Evolutionary conservation across 768 basidiomycete species (phyloP).

Genomic region (Leccinellum luteum): DNA sequence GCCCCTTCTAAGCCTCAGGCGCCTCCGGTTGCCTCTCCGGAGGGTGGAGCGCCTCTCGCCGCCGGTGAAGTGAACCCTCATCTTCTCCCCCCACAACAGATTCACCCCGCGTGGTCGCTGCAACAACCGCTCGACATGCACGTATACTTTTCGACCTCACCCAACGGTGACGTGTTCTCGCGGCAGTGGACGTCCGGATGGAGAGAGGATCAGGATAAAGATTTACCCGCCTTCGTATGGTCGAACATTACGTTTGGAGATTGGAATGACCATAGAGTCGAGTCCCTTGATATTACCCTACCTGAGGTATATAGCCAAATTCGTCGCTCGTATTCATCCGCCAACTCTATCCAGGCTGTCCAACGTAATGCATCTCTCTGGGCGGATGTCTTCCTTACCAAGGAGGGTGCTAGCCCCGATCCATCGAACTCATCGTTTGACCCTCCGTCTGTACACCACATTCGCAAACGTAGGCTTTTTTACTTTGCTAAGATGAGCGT

Average conservation of each 20-base stretch:
- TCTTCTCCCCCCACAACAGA: slow-evolving; percentile 53
- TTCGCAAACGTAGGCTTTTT: slow-evolving; percentile 62
- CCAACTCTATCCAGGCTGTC: slow-evolving; percentile 51
- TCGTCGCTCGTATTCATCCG: background rate
- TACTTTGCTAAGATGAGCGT: background rate
- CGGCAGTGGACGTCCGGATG: slow-evolving; percentile 50
- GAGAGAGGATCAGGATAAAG: slow-evolving; percentile 45
- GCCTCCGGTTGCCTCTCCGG: slow-evolving; percentile 28
- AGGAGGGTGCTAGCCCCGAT: slow-evolving; percentile 62
- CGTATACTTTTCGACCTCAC: slow-evolving; percentile 69
- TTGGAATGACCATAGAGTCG: slow-evolving; percentile 59
- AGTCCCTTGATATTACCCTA: slow-evolving; percentile 59
- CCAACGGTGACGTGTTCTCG: slow-evolving; percentile 57
- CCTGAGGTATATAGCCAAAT: slow-evolving; percentile 52
- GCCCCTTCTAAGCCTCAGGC: slow-evolving; percentile 34
- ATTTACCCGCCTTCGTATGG: slow-evolving; percentile 72
- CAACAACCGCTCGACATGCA: slow-evolving; percentile 66
- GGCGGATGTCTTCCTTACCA: slow-evolving; percentile 78
- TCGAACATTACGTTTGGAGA: slow-evolving; percentile 75
- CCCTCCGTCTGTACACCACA: slow-evolving; percentile 58
- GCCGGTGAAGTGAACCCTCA: slow-evolving; percentile 41
- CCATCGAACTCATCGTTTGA: slow-evolving; percentile 55
- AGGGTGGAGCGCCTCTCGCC: slow-evolving; percentile 10
- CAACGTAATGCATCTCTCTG: slow-evolving; percentile 77
- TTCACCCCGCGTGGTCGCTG: slow-evolving; percentile 56